A percentile compares a stretch with the other conserved stretches of the same genome.
Conservation (phyloP, 2,329 filamentous ascomycete species). For the Cytospora schulzeri region DNA sequence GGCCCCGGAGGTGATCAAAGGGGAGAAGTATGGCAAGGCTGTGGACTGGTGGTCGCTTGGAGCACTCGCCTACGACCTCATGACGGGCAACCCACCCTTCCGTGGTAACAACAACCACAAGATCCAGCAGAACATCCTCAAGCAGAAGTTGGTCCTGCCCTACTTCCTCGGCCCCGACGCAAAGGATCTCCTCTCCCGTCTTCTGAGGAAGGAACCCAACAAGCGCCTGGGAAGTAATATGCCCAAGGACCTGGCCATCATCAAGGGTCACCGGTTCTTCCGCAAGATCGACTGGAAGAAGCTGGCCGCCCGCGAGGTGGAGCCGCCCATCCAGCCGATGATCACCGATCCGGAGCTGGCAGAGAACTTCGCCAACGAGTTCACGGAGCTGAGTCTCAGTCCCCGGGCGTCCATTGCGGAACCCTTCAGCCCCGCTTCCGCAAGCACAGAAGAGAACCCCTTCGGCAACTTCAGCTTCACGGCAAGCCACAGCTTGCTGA, state of each 20-base stretch:
- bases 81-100: constrained; percentile 92
- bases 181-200: constrained; percentile 87
- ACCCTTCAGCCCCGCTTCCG: constrained; percentile 41
- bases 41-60: constrained; percentile 99
- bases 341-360: constrained; percentile 95
- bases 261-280: constrained; percentile 96
- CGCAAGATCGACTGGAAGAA: constrained; percentile 93
- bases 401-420: constrained; percentile 47
- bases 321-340: constrained; percentile 87
- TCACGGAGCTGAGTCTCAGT: constrained; percentile 82
- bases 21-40: constrained; percentile 86
- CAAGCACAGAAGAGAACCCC: constrained; percentile 51
- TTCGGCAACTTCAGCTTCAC: constrained; percentile 69
- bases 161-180: constrained; percentile 91
- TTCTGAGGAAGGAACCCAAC: constrained; percentile 87
- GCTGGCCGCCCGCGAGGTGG: constrained; percentile 77
- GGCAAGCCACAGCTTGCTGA: constrained; percentile 54
- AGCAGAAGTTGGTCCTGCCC: constrained; percentile 84
- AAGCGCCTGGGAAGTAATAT: constrained; percentile 89
- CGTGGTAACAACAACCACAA: constrained; percentile 88
- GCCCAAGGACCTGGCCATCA: constrained; percentile 80
- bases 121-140: constrained; percentile 93
- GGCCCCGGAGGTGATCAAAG: constrained; percentile 91
- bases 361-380: constrained; percentile 94
- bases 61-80: constrained; percentile 85